These are phyloP conservation scores for Rhytidhysteron rufulum DNA, from an alignment of 2,329 filamentous ascomycete genomes.

Conservation along the genomic window DNA sequence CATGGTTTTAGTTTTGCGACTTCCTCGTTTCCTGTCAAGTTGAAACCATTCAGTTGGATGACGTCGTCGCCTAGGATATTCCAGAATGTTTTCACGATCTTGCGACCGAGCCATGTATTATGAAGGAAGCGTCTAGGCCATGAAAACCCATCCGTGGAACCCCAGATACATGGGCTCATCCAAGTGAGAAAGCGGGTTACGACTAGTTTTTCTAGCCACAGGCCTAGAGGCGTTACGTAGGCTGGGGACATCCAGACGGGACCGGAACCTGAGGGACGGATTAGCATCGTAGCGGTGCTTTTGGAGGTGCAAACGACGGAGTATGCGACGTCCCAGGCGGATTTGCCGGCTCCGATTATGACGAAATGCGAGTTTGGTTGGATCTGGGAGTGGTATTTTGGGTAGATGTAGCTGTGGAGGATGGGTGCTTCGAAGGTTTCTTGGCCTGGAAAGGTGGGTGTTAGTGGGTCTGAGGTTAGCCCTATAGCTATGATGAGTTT, in stretches of 20 bases:
- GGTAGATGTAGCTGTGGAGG: slow-evolving; percentile 57
- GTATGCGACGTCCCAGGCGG: slow-evolving; percentile 61
- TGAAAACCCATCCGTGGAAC: slow-evolving; percentile 57
- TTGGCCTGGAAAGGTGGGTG: slow-evolving; percentile 50
- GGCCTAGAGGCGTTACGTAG: slow-evolving; percentile 65
- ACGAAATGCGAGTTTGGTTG: slow-evolving; percentile 36
- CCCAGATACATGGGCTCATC: slow-evolving; percentile 74
- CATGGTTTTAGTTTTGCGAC: slow-evolving; percentile 41
- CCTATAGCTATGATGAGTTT: slow-evolving; percentile 62
- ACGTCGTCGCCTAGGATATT: slow-evolving; percentile 53
- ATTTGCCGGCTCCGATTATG: slow-evolving; percentile 61
- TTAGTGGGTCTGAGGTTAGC: slow-evolving; percentile 54
- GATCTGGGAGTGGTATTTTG: slow-evolving; percentile 32
- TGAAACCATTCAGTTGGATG: slow-evolving; percentile 44
- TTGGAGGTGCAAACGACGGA: slow-evolving; percentile 51
- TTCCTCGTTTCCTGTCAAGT: slow-evolving; percentile 39
- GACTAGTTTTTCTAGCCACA: slow-evolving; percentile 64
- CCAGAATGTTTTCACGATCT: slow-evolving; percentile 56
- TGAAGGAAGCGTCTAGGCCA: slow-evolving; percentile 55
- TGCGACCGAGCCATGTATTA: slow-evolving; percentile 53
- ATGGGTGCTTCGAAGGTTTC: slow-evolving; percentile 51
- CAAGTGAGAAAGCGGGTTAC: slow-evolving; percentile 66
- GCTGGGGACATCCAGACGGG: slow-evolving; percentile 58
- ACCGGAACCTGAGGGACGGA: slow-evolving; percentile 57
- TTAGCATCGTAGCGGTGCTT: slow-evolving; percentile 54